A percentile compares a stretch with the other conserved stretches of the same genome.
phyloP scores from a whole-genome alignment of 2,329 filamentous ascomycete genomes.

The Penicillium sp. region DNA sequence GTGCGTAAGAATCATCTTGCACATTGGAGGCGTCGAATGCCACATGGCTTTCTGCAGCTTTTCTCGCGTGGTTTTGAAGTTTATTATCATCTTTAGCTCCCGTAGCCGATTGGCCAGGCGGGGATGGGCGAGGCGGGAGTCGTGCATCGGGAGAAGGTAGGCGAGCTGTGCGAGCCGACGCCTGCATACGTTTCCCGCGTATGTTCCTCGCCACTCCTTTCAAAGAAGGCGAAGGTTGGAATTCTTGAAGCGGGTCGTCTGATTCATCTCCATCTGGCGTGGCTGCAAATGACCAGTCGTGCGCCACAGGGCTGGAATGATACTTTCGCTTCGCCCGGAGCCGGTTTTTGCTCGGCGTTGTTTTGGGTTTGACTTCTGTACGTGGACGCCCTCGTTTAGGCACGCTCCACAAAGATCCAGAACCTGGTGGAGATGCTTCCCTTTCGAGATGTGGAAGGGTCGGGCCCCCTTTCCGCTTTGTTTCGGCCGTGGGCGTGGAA shows the following conservation, averaged over 20 bases:
- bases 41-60: not conserved
- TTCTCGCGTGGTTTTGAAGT: not conserved
- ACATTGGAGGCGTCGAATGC: not conserved
- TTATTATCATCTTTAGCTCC: not conserved
- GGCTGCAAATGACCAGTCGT: conserved; percentile 40
- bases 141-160: not conserved
- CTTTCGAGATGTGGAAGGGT: conserved; percentile 21
- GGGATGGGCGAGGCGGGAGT: not conserved
- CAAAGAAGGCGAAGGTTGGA: conserved; percentile 33
- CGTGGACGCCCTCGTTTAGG: conserved; percentile 27
- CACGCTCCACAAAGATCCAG: conserved; percentile 41
- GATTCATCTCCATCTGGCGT: conserved; percentile 39
- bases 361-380: conserved; percentile 23
- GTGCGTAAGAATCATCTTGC: conserved; percentile 4
- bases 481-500: conserved; percentile 18
- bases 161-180: not conserved
- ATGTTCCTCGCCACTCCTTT: conserved; percentile 14
- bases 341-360: conserved; percentile 18
- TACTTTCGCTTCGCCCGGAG: conserved; percentile 25
- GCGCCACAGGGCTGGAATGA: conserved; percentile 30
- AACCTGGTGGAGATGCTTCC: conserved; percentile 35
- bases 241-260: conserved; percentile 45
- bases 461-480: conserved; percentile 10
- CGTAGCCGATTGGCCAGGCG: conserved; percentile 9
- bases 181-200: conserved; percentile 20